A percentile compares a stretch with the other conserved stretches of the same genome.
Evolutionary conservation across 1,139 yeast genomes (phyloP).

Genomic region (Magnusiomyces sp.): DNA sequence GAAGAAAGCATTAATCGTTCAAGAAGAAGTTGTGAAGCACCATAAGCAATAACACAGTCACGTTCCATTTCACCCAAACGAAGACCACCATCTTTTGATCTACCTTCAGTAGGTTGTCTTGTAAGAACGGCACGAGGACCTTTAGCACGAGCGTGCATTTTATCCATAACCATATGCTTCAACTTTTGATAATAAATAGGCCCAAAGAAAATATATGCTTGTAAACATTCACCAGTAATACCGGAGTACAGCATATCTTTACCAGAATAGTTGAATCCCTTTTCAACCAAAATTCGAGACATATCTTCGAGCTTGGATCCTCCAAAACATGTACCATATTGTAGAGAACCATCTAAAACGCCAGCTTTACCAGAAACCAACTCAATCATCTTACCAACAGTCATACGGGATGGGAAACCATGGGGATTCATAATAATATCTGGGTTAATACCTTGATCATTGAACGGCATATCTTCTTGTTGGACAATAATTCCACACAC

Average conservation of each 20-base stretch:
- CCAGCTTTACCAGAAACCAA: slow-evolving; percentile 96
- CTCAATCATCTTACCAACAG: slow-evolving; percentile 98
- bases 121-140: slow-evolving; percentile 98
- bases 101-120: slow-evolving; percentile 98
- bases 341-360: slow-evolving; percentile 80
- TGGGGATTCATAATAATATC: slow-evolving; percentile 98
- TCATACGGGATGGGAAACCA: slow-evolving; percentile 99
- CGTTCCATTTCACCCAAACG: slow-evolving; percentile 99
- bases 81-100: slow-evolving; percentile 98
- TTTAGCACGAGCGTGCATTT: slow-evolving; percentile 99
- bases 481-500: slow-evolving; percentile 96
- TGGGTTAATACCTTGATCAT: slow-evolving; percentile 81
- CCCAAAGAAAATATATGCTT: slow-evolving; percentile 96
- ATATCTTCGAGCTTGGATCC: slow-evolving; percentile 92
- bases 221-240: slow-evolving; percentile 93
- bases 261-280: slow-evolving; percentile 92
- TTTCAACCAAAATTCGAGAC: slow-evolving; percentile 84
- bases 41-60: slow-evolving; percentile 98
- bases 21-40: slow-evolving; percentile 88
- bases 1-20: slow-evolving; percentile 96
- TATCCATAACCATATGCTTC: slow-evolving; percentile 98
- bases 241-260: slow-evolving; percentile 98
- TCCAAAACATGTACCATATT: slow-evolving; percentile 97
- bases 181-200: slow-evolving; percentile 96
- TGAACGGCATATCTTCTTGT: slow-evolving; percentile 94